phyloP scores from a whole-genome alignment of 805 yeast genomes.

The Kodamaea nitidulidarum region DNA sequence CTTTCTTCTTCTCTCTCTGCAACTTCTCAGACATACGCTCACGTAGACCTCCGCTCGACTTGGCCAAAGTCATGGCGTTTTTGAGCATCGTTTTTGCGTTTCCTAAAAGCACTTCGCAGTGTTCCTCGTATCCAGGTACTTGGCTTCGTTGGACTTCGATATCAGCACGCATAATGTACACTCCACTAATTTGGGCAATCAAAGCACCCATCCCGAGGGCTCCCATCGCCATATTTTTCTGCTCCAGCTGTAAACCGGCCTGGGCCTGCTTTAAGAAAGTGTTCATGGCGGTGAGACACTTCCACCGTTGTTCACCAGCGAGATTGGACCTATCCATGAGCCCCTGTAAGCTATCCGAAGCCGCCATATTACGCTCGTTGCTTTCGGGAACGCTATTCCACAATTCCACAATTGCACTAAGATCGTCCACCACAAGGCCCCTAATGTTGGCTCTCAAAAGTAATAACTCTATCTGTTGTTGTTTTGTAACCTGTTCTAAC shows the following conservation, averaged over 20 bases:
- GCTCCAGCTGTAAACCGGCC: slow-evolving; percentile 17
- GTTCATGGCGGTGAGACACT: slow-evolving; percentile 34
- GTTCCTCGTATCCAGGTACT: slow-evolving; percentile 21
- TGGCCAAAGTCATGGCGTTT: slow-evolving; percentile 43
- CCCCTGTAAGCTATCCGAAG: slow-evolving; percentile 42
- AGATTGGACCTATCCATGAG: slow-evolving; percentile 35
- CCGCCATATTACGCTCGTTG: slow-evolving; percentile 36
- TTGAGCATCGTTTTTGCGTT: slow-evolving; percentile 43
- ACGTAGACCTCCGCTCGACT: slow-evolving; percentile 47
- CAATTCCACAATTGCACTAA: slow-evolving; percentile 21
- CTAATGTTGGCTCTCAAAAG: slow-evolving; percentile 25
- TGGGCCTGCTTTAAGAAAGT: slow-evolving; percentile 37
- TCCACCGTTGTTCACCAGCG: slow-evolving; percentile 30
- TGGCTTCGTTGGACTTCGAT: slow-evolving; percentile 48
- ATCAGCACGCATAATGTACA: slow-evolving; percentile 50
- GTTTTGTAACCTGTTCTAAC: slow-evolving; percentile 25
- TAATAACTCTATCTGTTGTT: slow-evolving; percentile 28
- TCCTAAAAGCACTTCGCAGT: slow-evolving; percentile 26
- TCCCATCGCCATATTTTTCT: slow-evolving; percentile 14
- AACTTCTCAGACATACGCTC: slow-evolving; percentile 44
- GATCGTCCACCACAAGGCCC: slow-evolving; percentile 24
- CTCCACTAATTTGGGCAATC: slow-evolving; percentile 36
- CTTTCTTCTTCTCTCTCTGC: slow-evolving; percentile 36
- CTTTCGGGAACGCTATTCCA: slow-evolving; percentile 35
- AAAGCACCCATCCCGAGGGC: slow-evolving; percentile 28